These are phyloP conservation scores for Trapa incisa DNA, from an alignment of 345 rosid species.

Conservation along the genomic window DNA sequence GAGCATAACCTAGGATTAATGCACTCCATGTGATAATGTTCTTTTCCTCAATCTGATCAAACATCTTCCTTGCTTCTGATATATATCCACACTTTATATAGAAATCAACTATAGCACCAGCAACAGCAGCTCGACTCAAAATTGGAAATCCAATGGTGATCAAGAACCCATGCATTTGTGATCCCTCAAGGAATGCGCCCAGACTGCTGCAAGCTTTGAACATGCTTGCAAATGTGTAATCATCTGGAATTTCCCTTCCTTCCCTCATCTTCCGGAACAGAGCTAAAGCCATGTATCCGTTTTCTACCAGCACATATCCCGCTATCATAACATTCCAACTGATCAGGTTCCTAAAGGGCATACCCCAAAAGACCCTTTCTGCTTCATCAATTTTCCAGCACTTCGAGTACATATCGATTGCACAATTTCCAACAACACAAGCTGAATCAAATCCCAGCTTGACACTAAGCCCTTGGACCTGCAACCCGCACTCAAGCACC, in stretches of 20 bases:
- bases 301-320: conserved; percentile 39
- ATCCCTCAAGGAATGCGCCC: conserved; percentile 39
- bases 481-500: conserved; percentile 35
- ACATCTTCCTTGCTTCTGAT: conserved; percentile 42
- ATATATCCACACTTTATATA: conserved; percentile 62
- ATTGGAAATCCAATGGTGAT: conserved; percentile 45
- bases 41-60: conserved; percentile 42
- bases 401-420: conserved; percentile 70
- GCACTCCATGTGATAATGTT: conserved; percentile 62
- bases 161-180: conserved; percentile 51
- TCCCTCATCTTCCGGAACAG: conserved; percentile 43
- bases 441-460: conserved; percentile 38
- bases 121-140: conserved; percentile 25
- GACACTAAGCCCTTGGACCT: conserved; percentile 49
- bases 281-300: conserved; percentile 43
- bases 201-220: conserved; percentile 54
- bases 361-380: conserved; percentile 27
- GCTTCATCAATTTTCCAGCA: conserved; percentile 59
- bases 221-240: conserved; percentile 53
- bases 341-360: conserved; percentile 38
- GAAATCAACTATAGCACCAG: conserved; percentile 61
- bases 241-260: conserved; percentile 38
- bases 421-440: conserved; percentile 62
- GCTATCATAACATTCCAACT: conserved; percentile 78
- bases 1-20: conserved; percentile 74